phyloP scores from a whole-genome alignment of 352 stramenopile genomes.

The Phytophthora nicotianae region DNA sequence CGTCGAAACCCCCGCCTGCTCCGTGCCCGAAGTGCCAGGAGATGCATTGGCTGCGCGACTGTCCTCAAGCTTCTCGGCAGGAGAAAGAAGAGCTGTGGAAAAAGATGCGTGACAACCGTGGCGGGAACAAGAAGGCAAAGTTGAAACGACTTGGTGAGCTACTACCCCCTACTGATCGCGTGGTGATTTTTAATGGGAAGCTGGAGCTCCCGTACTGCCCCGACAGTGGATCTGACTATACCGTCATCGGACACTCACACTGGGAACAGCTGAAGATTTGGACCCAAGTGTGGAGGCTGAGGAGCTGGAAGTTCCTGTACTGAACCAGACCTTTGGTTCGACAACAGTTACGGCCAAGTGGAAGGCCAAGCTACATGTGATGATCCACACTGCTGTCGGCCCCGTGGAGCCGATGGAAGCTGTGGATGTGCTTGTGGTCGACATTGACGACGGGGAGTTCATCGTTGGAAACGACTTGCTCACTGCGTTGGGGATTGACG shows the following conservation, averaged over 20 bases:
- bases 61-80: neutral
- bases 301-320: neutral
- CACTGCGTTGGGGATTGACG: neutral
- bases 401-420: neutral
- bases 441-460: neutral
- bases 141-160: neutral
- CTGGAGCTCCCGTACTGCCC: neutral
- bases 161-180: neutral
- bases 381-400: neutral
- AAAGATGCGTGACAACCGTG: neutral
- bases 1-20: neutral
- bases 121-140: neutral
- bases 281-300: neutral
- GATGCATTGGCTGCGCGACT: constrained; percentile 3
- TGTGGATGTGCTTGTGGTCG: neutral
- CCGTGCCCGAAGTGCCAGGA: constrained; percentile 13
- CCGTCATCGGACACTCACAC: constrained; percentile 1
- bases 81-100: constrained; percentile 3
- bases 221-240: constrained; percentile 1
- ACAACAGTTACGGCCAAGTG: neutral
- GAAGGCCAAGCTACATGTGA: neutral
- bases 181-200: neutral
- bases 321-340: constrained; percentile 6
- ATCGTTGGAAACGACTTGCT: neutral
- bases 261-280: neutral